Base-by-base conservation (phyloP, 345 rosid genomes). In the Leavenworthia alabamica region DNA sequence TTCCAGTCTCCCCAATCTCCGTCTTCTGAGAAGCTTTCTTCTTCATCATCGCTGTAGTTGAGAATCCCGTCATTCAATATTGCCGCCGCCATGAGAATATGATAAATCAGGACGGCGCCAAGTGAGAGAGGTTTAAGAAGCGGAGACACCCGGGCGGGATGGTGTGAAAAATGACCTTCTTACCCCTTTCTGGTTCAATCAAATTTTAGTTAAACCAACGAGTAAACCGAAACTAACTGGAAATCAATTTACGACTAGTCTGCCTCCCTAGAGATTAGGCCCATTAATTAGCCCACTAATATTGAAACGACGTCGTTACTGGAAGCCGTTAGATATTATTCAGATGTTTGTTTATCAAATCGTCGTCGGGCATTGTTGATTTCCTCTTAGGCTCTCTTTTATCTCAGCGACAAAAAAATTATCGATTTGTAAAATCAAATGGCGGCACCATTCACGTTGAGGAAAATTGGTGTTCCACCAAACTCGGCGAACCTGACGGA, bases 401-500 rank as follows among this genome's bases (percentile, higher is more conserved):
- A 51, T 7, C 49, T n/a, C 20, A 46, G 49, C 57, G 16, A 54
- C 43, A 28, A n/a, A 37, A 47, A 31, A 31, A 27, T 14, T 37
- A 3, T 40, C 64, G 24, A 46, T n/a, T 62, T 28, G 29, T 46
- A 54, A 64, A 70, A 39, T 55, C 51, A 46, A 49, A 72, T 72
- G 75, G 71, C 75, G 39, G 71, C 75, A 83, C 64, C 97, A 50
- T 87, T 86, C 62, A 67, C 82, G n/a, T 61, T 80, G 75, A 77
- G 85, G 73, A 52, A 68, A 59, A 65, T 83, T 67, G 89, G 85
- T 76, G 99, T 93, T 22, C 77, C 90, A 7, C 82, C 96, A 5
- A 93, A 89, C 78, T 93, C 99, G 15, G 90, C 68, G 45, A 87
- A 71, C 64, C 77, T 93, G 54, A 88, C 80, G 66, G 97, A 93